Evolutionary conservation across 306 rosid genomes (phyloP).

Genomic region (Malus asiatica): DNA sequence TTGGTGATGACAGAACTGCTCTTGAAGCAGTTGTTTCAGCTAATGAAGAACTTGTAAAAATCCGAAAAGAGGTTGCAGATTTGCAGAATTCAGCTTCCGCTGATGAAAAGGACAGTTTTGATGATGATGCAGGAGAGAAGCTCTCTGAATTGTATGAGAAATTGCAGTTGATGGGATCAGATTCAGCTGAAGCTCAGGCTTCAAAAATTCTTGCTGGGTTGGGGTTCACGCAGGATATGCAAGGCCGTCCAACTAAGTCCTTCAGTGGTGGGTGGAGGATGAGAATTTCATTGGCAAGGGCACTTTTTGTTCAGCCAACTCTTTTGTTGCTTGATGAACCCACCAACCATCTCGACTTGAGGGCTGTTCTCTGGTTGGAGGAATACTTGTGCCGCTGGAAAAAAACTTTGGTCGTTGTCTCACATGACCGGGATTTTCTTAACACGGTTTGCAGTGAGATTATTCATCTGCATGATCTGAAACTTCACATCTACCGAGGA

Average conservation of each 20-base stretch:
- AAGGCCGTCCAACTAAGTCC: slow-evolving; percentile 57
- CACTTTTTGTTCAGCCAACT: slow-evolving; percentile 64
- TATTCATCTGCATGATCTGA: slow-evolving; percentile 70
- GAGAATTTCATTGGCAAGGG: slow-evolving; percentile 70
- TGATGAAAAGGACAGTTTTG: slow-evolving; percentile 37
- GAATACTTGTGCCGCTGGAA: slow-evolving; percentile 55
- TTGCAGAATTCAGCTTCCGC: slow-evolving; percentile 46
- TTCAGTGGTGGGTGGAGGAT: slow-evolving; percentile 77
- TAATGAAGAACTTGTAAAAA: slow-evolving; percentile 54
- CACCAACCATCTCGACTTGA: slow-evolving; percentile 64
- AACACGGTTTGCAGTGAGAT: slow-evolving; percentile 60
- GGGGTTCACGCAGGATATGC: slow-evolving; percentile 77
- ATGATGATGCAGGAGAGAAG: slow-evolving; percentile 54
- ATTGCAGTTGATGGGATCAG: slow-evolving; percentile 57
- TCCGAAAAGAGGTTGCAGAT: slow-evolving; percentile 52
- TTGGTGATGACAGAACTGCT: slow-evolving; percentile 67
- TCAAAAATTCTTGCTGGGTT: slow-evolving; percentile 74
- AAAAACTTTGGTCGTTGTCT: slow-evolving; percentile 52
- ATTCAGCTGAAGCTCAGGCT: slow-evolving; percentile 71
- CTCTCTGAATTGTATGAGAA: slow-evolving; percentile 56
- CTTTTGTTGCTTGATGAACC: slow-evolving; percentile 66
- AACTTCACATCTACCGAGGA: slow-evolving; percentile 71
- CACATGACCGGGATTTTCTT: slow-evolving; percentile 68
- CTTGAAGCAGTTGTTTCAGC: slow-evolving; percentile 73
- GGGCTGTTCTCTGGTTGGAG: slow-evolving; percentile 81